Base-by-base conservation (phyloP, 768 basidiomycete genomes). In the Nevesoporus exiguus region DNA sequence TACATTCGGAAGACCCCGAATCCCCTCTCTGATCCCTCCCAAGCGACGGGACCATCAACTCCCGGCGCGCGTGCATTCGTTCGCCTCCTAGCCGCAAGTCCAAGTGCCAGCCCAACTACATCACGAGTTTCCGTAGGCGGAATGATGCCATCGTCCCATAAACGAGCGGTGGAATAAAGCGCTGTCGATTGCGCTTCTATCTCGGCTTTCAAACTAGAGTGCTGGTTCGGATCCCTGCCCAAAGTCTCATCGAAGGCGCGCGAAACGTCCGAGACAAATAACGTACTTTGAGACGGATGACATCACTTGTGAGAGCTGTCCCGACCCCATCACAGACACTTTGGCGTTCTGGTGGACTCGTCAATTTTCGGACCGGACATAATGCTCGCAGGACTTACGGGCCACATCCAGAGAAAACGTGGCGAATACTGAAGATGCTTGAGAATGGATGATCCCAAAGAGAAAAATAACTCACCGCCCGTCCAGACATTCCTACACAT, bases 341-440 rank as follows among this genome's bases (percentile, higher is more conserved):
- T 89, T 94, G 33, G 94, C 91, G 60, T 94, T 94, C 86, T 92
- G 57, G 22, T 37, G 29, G 8, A 8, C 29, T 44, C 24, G 41
- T 58, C 49, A 55, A 54, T 29, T 25, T 52, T 56, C 21, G 55
- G 51, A 37, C 31, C 55, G 47, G 47, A 53, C 50, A 40, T 11
- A 34, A 42, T 2, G 33, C 47, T 33, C 17, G 46, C 22, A 57
- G 42, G 33, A 74, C 88, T 64, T 72, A 91, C 90, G 54, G 94
- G 94, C 95, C 95, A 98, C 92, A 94, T 95, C 90, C 92, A 98
- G 48, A 98, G 71, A 80, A 98, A 97, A 55, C 93, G 80, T 17
- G 95, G 94, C 5, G 90, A 93, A 72, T 96, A 98, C 85, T 94
- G 47, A 8, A 13, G 46, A 37, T 11, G 43, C 45, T 47, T 49